Evolutionary conservation across 192 early-diverging fungal genomes (phyloP), one percentile per base, ranked within the genome.

Genomic region (Coemansia sp.): DNA sequence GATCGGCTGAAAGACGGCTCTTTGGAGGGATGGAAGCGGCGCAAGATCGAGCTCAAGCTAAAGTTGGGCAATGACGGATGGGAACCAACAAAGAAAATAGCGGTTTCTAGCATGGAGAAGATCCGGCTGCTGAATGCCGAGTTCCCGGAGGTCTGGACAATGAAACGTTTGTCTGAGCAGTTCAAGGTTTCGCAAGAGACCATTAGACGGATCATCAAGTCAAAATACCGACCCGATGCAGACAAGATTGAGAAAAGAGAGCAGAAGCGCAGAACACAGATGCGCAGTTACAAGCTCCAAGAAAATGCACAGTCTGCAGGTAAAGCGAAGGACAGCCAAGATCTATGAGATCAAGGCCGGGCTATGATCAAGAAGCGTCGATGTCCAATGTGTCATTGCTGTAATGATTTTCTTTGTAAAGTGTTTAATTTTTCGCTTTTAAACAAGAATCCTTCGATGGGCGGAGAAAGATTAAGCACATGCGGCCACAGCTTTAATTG

Each of bases 161-260:
- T 84, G 41, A 51, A 75, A 39, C 70, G 68, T 18, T 74, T 87
- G 8, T 83, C 86, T 2, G 71, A 75, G 33, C 77, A 85, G 68
- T 87, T 87, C 58, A 84, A 84, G 52, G 54, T 87, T 8, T 87
- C 86, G 36, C 74, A 78, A 33, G 86, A 87, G 60, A 70, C 85
- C 15, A 59, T 87, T 20, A 53, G 76, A 43, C 81, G 86, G 6
- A 87, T 87, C n/a, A 65, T 87, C 52, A 87, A 86, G 64, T 84
- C 85, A 8, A 77, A 70, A 38, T 87, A 76, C 64, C 66, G 56
- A 56, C 82, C 86, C 17, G 61, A 64, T 0, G 53, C 53, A 37
- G 68, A 68, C 32, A 67, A 39, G 1, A 79, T 65, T 11, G 68
- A 78, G 55, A 64, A 79, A 56, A 78, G 84, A 35, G 85, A 87